These are phyloP conservation scores for Aureobasidium sp. DNA, from an alignment of 2,329 filamentous ascomycete genomes.

Conservation along the genomic window DNA sequence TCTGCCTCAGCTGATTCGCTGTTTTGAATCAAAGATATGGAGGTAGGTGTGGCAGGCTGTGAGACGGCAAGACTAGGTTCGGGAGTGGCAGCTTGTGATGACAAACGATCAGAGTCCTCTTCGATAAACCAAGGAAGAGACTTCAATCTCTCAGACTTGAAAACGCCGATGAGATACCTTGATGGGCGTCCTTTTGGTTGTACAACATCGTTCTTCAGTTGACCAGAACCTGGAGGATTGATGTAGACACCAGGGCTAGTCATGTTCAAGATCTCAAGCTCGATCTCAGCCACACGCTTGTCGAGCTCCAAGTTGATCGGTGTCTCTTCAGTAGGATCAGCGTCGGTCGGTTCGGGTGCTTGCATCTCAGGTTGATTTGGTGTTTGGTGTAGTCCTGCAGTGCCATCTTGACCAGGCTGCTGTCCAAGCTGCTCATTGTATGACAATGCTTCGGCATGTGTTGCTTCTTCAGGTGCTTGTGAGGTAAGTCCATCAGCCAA, in stretches of 20 bases:
- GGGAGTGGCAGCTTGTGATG: neutral
- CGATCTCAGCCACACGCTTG: slow-evolving; percentile 23
- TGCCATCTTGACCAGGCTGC: neutral
- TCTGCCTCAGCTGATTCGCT: neutral
- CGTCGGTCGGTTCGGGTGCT: neutral
- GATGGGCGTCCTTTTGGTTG: slow-evolving; percentile 33
- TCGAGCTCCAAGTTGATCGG: neutral
- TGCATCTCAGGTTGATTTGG: neutral
- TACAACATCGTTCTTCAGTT: slow-evolving; percentile 24
- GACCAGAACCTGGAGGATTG: slow-evolving; percentile 38
- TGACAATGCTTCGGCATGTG: neutral
- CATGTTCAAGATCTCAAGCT: slow-evolving; percentile 27
- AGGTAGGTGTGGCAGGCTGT: neutral
- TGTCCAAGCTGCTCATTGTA: neutral
- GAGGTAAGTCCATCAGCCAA: neutral
- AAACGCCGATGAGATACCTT: slow-evolving; percentile 37
- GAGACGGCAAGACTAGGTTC: neutral
- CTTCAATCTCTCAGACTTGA: slow-evolving; percentile 33
- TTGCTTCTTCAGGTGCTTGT: neutral
- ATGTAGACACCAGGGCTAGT: slow-evolving; percentile 36
- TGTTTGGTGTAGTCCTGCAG: neutral
- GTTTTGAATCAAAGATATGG: neutral
- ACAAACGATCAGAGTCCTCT: neutral
- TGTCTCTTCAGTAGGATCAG: neutral
- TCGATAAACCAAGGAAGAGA: slow-evolving; percentile 31